These are phyloP conservation scores for Mesotaenium endlicherianum DNA, from an alignment of 139 green algal genomes.

Conservation along the genomic window DNA sequence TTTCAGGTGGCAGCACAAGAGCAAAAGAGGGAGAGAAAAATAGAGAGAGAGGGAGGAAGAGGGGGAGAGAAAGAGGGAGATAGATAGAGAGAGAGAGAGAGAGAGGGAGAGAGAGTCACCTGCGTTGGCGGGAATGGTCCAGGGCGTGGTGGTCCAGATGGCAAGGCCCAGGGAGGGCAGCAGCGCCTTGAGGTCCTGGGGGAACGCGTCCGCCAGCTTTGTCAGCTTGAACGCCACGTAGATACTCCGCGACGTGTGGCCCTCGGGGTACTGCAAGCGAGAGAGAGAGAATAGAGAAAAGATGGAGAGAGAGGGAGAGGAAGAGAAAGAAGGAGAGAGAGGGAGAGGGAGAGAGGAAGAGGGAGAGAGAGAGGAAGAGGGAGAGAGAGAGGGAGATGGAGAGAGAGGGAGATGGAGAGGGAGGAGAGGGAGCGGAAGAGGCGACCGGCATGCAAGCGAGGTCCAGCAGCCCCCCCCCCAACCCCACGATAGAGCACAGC, in stretches of 20 bases:
- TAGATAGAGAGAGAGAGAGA: too few species aligned
- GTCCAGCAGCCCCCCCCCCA: too few species aligned
- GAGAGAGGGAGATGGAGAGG: too few species aligned
- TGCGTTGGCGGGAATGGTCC: conserved; percentile 97
- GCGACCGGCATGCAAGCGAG: too few species aligned
- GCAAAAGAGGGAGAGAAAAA: too few species aligned
- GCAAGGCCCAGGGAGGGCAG: conserved; percentile 60
- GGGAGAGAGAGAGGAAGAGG: too few species aligned
- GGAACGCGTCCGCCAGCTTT: conserved; percentile 3
- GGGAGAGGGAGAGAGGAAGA: background rate
- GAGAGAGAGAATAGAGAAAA: background rate
- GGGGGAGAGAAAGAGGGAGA: too few species aligned
- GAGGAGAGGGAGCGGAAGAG: too few species aligned
- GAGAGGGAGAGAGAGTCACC: too few species aligned
- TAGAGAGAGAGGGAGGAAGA: too few species aligned
- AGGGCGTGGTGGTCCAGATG: conserved; percentile 99
- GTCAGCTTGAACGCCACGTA: conserved; percentile 79
- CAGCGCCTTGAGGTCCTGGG: conserved; percentile 2
- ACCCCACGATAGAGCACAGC: too few species aligned
- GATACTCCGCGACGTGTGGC: conserved; percentile 80
- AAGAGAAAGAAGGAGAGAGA: background rate
- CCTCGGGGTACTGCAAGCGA: conserved; percentile 80
- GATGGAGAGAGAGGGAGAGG: background rate
- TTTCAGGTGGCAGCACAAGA: too few species aligned
- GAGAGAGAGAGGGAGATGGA: background rate